Evolutionary conservation across 2,329 filamentous ascomycete species (phyloP).

Genomic region (Ilyonectria mors-panacis): DNA sequence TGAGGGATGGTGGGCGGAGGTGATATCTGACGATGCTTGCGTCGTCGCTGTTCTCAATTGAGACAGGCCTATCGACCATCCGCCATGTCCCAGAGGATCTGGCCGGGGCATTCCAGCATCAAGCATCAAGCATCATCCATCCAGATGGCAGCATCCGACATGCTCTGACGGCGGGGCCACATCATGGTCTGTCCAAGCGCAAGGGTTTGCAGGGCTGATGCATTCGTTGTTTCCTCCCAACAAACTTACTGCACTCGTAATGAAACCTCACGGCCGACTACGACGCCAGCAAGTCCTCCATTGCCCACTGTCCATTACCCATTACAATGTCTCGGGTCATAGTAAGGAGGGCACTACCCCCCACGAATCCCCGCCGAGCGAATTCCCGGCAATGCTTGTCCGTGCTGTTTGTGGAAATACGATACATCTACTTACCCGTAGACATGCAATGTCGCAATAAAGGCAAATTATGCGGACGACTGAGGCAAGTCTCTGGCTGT

Average conservation of each 20-base stretch:
- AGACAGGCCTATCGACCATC: slow-evolving; percentile 25
- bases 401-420: neutral
- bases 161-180: slow-evolving; percentile 26
- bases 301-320: slow-evolving; percentile 4
- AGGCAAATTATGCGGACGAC: neutral
- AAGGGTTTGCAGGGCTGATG: slow-evolving; percentile 28
- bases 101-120: slow-evolving; percentile 33
- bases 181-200: slow-evolving; percentile 35
- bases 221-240: slow-evolving; percentile 30
- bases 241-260: slow-evolving; percentile 32
- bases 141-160: slow-evolving; percentile 8
- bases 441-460: neutral
- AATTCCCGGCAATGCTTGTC: neutral
- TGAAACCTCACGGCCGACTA: slow-evolving; percentile 32
- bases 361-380: neutral
- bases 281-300: slow-evolving; percentile 19
- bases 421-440: neutral
- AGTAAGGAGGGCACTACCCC: neutral
- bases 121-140: slow-evolving; percentile 24
- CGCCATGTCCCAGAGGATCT: slow-evolving; percentile 19
- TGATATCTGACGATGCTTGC: slow-evolving; percentile 36
- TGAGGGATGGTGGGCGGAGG: slow-evolving; percentile 18
- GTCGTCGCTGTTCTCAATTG: slow-evolving; percentile 22
- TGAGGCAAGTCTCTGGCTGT: no score
- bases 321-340: slow-evolving; percentile 6